Percentiles rank a stretch among this genome's conserved stretches.
Conservation (phyloP, 2,329 filamentous ascomycete species). For the Ophiostoma angusticollis region DNA sequence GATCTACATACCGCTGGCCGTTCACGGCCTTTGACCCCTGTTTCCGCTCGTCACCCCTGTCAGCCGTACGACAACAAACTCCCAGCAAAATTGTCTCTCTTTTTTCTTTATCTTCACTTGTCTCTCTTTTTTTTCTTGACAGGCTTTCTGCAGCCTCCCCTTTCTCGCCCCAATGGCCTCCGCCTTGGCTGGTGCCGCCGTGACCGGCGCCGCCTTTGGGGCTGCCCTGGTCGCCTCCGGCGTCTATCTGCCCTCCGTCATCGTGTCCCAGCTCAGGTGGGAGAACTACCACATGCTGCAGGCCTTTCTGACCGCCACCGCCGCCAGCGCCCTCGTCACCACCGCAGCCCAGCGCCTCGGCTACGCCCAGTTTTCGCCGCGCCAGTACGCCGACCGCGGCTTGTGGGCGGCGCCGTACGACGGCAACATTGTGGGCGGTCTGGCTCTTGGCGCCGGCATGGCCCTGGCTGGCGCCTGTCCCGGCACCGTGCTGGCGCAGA, state of each 20-base stretch:
- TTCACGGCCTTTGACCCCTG: no score
- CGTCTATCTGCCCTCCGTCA: slow-evolving; percentile 46
- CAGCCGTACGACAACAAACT: no score
- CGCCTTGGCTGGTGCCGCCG: no score
- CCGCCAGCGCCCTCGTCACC: slow-evolving; percentile 40
- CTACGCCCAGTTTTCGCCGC: slow-evolving; percentile 32
- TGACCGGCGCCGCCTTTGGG: slow-evolving; percentile 47
- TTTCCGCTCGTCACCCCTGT: no score
- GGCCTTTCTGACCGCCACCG: slow-evolving; percentile 49
- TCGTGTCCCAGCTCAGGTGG: slow-evolving; percentile 47
- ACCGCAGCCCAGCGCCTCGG: slow-evolving; percentile 30
- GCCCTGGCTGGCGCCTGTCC: slow-evolving; percentile 52
- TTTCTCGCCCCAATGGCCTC: slow-evolving; percentile 14
- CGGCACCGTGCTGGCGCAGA: slow-evolving; percentile 50
- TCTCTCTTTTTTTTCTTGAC: background rate
- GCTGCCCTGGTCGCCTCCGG: slow-evolving; percentile 47
- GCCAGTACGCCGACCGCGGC: slow-evolving; percentile 37
- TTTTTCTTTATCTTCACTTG: background rate
- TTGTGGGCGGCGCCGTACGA: slow-evolving; percentile 42
- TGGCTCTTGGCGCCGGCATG: slow-evolving; percentile 53
- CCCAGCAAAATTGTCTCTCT: background rate
- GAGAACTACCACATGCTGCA: slow-evolving; percentile 54
- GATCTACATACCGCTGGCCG: no score
- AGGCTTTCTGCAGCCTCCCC: background rate
- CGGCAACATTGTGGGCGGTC: slow-evolving; percentile 52